Base-by-base conservation (phyloP, 2,329 filamentous ascomycete species). In the Aspergillus sp. region DNA sequence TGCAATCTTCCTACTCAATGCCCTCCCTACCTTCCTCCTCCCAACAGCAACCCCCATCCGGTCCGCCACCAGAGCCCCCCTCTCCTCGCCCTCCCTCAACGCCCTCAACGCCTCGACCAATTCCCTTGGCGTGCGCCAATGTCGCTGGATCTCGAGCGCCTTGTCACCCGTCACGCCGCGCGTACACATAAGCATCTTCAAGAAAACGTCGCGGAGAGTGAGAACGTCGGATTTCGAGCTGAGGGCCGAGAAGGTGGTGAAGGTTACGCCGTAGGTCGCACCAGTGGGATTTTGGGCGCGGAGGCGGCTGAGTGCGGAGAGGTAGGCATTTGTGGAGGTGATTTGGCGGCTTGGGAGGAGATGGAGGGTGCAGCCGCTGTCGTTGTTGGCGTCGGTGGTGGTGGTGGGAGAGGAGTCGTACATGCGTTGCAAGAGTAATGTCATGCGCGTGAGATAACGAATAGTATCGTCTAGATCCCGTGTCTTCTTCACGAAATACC, bases 181-280 rank as follows among this genome's bases (percentile, higher is more conserved):
- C 1, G 79, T 87, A 52, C 84, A 88, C 86, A 93, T 89, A 42
- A 93, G 75, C 86, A 93, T 91, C 65, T 90, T 90, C 28, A 93
- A 69, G 55, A 80, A 91, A 0, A 90, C 65, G 56, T 93, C 87
- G 46, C 85, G 74, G 7, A 91, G 69, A 0, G 85, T 86, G 56
- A 88, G 78, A 48, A 78, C 78, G 44, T 86, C 83, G 0, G 84
- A 87, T 64, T 93, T 93, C 6, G 83, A 86, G 1, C 81, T 81
- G 40, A 91, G 68, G 1, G 81, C 81, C 0, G 82, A 80, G 61
- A 91, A 90, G 0, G 83, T 83, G 0, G 76, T 69, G 56, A 88
- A 89, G 7, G 77, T 86, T 49, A 88, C 77, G 57, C 83, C 76
- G 59, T 81, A 80, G 3, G 73, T 73, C 5, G 57, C 48, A 3